These are phyloP conservation scores for Suhomyces bokatorum DNA, from an alignment of 1,139 yeast species.

Conservation along the genomic window DNA sequence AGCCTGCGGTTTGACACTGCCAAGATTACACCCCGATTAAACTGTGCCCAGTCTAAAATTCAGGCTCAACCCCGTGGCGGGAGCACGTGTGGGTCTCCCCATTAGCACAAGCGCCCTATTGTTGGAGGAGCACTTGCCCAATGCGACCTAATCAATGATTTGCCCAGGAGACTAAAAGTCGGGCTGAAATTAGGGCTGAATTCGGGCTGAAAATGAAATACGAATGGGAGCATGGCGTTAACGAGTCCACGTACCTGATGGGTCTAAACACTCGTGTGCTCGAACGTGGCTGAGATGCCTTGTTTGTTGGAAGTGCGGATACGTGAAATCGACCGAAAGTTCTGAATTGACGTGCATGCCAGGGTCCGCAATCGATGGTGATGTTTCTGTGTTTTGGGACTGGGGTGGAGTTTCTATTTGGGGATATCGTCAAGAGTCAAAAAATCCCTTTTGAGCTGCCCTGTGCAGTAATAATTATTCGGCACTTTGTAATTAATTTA, in stretches of 20 bases:
- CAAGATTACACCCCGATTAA: background rate
- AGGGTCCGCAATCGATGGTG: background rate
- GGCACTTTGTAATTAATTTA: background rate
- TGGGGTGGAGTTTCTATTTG: background rate
- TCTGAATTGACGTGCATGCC: background rate
- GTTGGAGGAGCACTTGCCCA: background rate
- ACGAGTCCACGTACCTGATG: background rate
- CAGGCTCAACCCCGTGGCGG: conserved; percentile 1
- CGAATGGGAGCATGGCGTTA: background rate
- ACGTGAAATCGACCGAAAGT: no score
- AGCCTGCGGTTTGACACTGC: conserved; percentile 6
- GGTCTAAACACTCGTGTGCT: background rate
- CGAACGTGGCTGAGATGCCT: background rate
- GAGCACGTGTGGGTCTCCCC: background rate
- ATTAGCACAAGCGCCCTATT: background rate
- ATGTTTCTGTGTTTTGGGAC: background rate
- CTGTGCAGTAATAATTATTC: background rate
- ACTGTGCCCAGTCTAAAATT: background rate
- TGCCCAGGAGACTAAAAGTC: background rate
- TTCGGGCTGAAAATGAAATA: conserved; percentile 3
- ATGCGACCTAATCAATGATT: background rate
- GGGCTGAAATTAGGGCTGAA: conserved; percentile 6
- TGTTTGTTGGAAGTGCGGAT: background rate
- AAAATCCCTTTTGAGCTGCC: background rate
- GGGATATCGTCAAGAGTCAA: background rate